Evolutionary conservation across 345 rosid genomes (phyloP), one percentile per base, ranked within the genome.

Genomic region (Cardiospermum halicacabum): DNA sequence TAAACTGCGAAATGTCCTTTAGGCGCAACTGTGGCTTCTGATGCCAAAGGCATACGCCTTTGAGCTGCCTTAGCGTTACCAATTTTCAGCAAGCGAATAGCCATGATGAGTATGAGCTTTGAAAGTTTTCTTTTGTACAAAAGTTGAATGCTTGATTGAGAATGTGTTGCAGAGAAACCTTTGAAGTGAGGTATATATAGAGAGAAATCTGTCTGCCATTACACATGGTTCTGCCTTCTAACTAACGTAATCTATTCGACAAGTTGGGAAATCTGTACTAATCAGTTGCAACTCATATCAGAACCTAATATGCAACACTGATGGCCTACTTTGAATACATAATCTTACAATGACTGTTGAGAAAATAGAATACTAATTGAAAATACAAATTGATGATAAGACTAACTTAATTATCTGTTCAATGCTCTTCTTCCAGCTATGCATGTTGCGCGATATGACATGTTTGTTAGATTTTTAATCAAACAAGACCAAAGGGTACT

Each of bases 1-100:
- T 85, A 77, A n/a, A 82, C 77, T 0, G 77, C 79, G 28, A 77
- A 57, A 69, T 59, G 76, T 0, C 82, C 82, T 63, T 81, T 79
- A 5, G 84, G 85, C 7, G 77, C 83, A 36, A 28, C 31, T 11
- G 28, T 31, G 45, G 56, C 36, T 21, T 12, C 30, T 30, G 19
- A 2, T 18, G 15, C 24, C 7, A 18, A 19, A 48, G 34, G 55
- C 21, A 19, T 62, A n/a, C n/a, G 39, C 21, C 48, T 13, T 10
- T 49, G 37, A 39, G 53, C 54, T 30, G 48, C 31, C 57, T 39
- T 50, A 11, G 26, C 25, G 3, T 27, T 51, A 51, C n/a, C 32
- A 53, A 64, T 34, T 24, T 3, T 51, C 6, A 48, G 25, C 37
- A 53, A 64, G 21, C 36, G 40, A 19, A 64, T 24, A 16, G 48